Conservation (phyloP, 1,139 yeast species). For the Yamadazyma triangularis region DNA sequence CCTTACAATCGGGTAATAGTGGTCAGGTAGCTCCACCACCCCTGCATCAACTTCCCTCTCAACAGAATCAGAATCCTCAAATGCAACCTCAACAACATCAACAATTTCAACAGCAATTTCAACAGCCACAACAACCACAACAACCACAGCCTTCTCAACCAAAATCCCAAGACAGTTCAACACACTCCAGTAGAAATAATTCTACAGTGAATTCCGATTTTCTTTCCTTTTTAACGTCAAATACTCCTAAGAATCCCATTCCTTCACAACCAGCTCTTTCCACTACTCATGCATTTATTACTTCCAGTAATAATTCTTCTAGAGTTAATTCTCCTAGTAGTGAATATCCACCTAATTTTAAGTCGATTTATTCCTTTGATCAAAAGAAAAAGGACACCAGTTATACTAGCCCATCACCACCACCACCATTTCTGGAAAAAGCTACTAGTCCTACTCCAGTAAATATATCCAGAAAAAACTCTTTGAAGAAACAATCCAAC, state of each 20-base stretch:
- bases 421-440: slow-evolving; percentile 6
- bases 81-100: background rate
- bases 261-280: slow-evolving; percentile 5
- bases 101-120: background rate
- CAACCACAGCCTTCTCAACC: background rate
- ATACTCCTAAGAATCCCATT: background rate
- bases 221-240: slow-evolving; percentile 9
- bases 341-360: slow-evolving; percentile 7
- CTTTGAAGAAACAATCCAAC: slow-evolving; percentile 23
- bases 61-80: background rate
- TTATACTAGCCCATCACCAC: slow-evolving; percentile 11
- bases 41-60: too few species aligned
- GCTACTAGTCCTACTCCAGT: slow-evolving; percentile 13
- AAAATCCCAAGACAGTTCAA: slow-evolving; percentile 1
- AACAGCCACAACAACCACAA: background rate
- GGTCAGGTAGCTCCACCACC: too few species aligned
- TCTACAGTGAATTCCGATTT: slow-evolving; percentile 11
- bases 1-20: too few species aligned
- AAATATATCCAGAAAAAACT: slow-evolving; percentile 20
- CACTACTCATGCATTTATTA: slow-evolving; percentile 3
- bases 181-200: slow-evolving; percentile 11
- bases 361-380: background rate
- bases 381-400: slow-evolving; percentile 3
- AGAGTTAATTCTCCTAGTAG: slow-evolving; percentile 11
- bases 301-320: slow-evolving; percentile 9